Conservation (phyloP, 768 basidiomycete species). For the Tylopilus sp. region DNA sequence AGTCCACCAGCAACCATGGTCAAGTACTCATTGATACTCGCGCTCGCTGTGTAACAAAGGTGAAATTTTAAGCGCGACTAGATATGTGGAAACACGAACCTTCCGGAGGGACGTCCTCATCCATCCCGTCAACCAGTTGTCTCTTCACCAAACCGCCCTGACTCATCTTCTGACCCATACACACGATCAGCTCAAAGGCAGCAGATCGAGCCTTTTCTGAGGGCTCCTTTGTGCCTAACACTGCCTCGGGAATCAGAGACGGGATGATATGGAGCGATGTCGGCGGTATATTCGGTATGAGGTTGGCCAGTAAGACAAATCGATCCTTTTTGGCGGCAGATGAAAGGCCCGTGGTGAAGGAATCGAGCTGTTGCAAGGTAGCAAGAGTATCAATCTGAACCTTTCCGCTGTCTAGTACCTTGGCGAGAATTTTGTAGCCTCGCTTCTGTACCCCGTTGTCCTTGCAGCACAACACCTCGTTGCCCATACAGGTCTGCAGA, state of each 20-base stretch:
- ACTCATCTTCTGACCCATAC: constrained; percentile 92
- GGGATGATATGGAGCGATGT: constrained; percentile 81
- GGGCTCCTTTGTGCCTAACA: constrained; percentile 94
- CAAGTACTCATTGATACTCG: constrained; percentile 86
- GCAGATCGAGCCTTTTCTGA: constrained; percentile 87
- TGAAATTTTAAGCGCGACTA: not conserved
- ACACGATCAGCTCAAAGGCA: constrained; percentile 86
- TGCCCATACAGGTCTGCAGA: constrained; percentile 64
- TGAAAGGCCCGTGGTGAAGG: constrained; percentile 58
- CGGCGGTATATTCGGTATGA: constrained; percentile 67
- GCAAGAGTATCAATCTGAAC: constrained; percentile 51
- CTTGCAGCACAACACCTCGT: constrained; percentile 64
- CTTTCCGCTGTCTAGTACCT: constrained; percentile 64
- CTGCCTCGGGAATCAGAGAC: constrained; percentile 87
- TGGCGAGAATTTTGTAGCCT: constrained; percentile 83
- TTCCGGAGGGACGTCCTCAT: constrained; percentile 56
- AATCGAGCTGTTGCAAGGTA: constrained; percentile 64
- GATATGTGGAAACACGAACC: constrained; percentile 22
- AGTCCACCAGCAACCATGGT: constrained; percentile 96
- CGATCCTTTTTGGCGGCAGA: constrained; percentile 95
- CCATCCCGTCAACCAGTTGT: constrained; percentile 78
- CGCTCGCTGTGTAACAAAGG: constrained; percentile 46
- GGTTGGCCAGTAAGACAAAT: constrained; percentile 63
- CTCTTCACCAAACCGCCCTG: constrained; percentile 80
- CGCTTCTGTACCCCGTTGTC: constrained; percentile 95